A percentile compares a stretch with the other conserved stretches of the same genome.
These are phyloP conservation scores for Dactylis glomerata DNA, from an alignment of 176 grass and related monocot species.

Conservation along the genomic window DNA sequence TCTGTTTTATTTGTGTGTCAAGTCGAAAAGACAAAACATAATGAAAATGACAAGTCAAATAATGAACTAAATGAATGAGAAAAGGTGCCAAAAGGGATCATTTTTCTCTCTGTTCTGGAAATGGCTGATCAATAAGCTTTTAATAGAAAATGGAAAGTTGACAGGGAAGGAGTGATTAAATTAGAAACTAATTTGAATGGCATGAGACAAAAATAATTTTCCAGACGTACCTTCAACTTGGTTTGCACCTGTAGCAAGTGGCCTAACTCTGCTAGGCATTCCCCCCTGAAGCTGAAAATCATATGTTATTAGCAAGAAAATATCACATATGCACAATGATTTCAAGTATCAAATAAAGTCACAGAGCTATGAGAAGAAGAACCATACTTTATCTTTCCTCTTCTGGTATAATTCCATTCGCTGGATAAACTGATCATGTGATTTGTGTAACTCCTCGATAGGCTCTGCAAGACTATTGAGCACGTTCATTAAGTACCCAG, in stretches of 20 bases:
- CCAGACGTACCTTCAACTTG: constrained; percentile 29
- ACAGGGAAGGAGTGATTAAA: background rate
- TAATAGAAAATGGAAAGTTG: background rate
- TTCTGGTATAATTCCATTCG: constrained; percentile 62
- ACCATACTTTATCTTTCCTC: constrained; percentile 67
- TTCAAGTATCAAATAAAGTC: background rate
- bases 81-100: background rate
- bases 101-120: background rate
- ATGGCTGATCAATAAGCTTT: background rate
- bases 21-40: background rate
- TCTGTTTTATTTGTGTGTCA: background rate
- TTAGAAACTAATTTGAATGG: background rate
- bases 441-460: constrained; percentile 68
- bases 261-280: constrained; percentile 29
- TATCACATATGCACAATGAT: constrained; percentile 11
- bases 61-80: constrained; percentile 6
- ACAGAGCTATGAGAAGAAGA: background rate
- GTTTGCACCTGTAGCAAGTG: constrained; percentile 27
- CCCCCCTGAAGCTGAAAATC: constrained; percentile 43
- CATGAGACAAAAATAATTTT: background rate
- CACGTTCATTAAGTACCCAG: constrained; percentile 18
- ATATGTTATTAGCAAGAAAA: background rate
- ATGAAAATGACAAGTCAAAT: background rate
- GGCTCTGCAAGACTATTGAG: constrained; percentile 82
- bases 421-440: constrained; percentile 66